These are phyloP conservation scores for Spiromastix sp. DNA, from an alignment of 2,329 filamentous ascomycete species.

Conservation along the genomic window DNA sequence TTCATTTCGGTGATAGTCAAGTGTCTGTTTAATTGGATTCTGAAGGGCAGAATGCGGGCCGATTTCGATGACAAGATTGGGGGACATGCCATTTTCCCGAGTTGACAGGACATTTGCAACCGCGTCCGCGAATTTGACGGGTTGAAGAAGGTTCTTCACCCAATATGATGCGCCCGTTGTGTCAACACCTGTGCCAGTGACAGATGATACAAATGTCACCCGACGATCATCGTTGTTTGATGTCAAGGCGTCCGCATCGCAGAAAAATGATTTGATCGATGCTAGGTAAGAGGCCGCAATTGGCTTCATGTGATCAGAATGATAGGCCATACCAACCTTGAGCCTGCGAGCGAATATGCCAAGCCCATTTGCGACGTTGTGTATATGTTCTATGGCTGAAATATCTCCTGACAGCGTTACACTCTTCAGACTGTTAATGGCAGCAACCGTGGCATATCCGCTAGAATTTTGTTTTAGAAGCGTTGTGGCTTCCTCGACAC, in stretches of 20 bases:
- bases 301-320: not conserved
- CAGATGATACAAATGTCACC: not conserved
- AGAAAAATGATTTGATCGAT: not conserved
- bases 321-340: not conserved
- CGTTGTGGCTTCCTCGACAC: not conserved
- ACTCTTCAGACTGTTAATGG: not conserved
- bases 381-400: not conserved
- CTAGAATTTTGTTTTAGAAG: not conserved
- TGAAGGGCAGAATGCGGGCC: not conserved
- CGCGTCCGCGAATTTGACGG: slow-evolving; percentile 1
- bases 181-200: not conserved
- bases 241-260: not conserved
- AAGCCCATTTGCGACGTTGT: not conserved
- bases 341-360: not conserved
- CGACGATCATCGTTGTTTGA: not conserved
- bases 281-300: not conserved
- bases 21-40: not conserved
- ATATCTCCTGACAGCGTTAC: not conserved
- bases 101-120: not conserved
- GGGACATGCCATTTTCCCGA: not conserved
- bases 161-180: not conserved
- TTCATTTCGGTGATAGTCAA: not conserved
- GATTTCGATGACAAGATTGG: not conserved
- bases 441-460: not conserved
- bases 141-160: slow-evolving; percentile 1